Percentiles rank a stretch among this genome's conserved stretches.
Conservation (phyloP, 257 asterid genomes). For the Paulownia fortunei region DNA sequence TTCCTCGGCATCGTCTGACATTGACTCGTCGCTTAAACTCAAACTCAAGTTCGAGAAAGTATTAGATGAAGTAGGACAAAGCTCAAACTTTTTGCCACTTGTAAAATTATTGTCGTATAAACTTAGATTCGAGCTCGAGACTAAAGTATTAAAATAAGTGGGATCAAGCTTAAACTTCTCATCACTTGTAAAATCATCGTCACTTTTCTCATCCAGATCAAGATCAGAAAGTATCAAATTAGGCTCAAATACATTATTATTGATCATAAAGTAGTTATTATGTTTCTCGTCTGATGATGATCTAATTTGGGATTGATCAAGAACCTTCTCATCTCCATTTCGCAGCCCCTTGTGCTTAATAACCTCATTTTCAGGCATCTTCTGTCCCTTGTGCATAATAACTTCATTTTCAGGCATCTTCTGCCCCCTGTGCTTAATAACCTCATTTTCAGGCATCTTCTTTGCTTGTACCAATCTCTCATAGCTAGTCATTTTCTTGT, state of each 20-base stretch:
- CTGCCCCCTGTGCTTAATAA: too few relatives aligned
- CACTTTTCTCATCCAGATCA: background rate
- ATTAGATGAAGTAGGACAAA: background rate
- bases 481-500: slow-evolving; percentile 16
- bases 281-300: too few relatives aligned
- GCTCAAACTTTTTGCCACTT: background rate
- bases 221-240: background rate
- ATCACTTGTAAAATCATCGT: too few relatives aligned
- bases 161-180: too few relatives aligned
- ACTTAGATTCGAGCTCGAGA: background rate
- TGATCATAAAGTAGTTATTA: too few relatives aligned
- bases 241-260: too few relatives aligned
- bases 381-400: too few relatives aligned
- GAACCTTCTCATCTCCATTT: background rate
- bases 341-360: background rate
- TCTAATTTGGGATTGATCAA: background rate
- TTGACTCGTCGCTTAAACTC: background rate
- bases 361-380: too few relatives aligned
- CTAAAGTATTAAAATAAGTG: too few relatives aligned
- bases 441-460: background rate
- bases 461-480: background rate
- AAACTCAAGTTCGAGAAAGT: background rate
- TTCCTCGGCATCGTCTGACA: slow-evolving; percentile 23
- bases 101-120: too few relatives aligned
- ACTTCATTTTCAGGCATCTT: too few relatives aligned